phyloP scores from a whole-genome alignment of 2,329 filamentous ascomycete genomes.

The Fusarium sarcochroum region DNA sequence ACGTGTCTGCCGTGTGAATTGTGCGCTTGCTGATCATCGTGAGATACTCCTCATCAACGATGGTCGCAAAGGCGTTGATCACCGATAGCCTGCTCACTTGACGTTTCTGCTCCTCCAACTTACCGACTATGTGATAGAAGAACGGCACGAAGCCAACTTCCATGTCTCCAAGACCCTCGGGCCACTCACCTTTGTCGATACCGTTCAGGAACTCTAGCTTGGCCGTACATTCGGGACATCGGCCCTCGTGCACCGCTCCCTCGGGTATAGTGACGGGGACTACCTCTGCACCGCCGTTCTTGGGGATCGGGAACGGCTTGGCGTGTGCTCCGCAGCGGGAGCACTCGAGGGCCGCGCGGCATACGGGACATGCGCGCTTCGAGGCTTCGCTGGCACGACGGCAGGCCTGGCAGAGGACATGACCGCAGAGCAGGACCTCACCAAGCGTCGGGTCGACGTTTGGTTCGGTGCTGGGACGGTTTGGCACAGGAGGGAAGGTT shows the following conservation, averaged over 20 bases:
- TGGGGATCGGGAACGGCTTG: not conserved
- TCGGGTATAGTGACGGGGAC: conserved; percentile 10
- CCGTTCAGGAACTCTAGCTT: not conserved
- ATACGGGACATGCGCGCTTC: conserved; percentile 27
- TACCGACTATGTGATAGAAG: conserved; percentile 26
- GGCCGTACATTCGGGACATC: conserved; percentile 34
- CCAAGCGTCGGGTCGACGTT: not conserved
- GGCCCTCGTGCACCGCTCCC: not conserved
- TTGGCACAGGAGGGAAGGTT: conserved; percentile 1
- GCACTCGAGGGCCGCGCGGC: conserved; percentile 10
- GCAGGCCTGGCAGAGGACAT: conserved; percentile 43
- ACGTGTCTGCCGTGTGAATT: not conserved
- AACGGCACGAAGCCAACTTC: conserved; percentile 35
- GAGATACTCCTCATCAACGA: conserved; percentile 26
- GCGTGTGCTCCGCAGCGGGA: conserved; percentile 3
- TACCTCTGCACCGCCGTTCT: rapidly evolving
- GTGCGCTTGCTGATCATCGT: conserved; percentile 6
- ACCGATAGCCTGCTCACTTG: not conserved
- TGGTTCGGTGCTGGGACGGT: no score
- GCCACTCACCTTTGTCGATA: conserved; percentile 27
- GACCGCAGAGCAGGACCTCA: conserved; percentile 40
- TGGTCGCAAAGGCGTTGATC: not conserved
- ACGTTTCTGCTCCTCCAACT: conserved; percentile 1
- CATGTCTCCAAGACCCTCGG: not conserved
- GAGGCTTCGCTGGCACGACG: not conserved